Base-by-base conservation (phyloP, 1,139 yeast genomes). In the Candida tropicalis region DNA sequence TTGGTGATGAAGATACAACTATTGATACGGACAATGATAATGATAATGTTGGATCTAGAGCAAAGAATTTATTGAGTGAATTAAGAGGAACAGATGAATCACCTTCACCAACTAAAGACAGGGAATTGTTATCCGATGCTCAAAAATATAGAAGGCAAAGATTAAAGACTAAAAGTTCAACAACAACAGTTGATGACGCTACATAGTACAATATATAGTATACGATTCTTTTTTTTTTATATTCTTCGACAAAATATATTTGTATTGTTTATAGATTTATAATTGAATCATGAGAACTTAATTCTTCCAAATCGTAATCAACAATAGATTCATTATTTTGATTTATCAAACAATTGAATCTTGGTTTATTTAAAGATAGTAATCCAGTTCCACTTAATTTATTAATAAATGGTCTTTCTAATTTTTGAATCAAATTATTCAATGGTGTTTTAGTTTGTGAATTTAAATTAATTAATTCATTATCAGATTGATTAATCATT, bases 21-120 rank as follows among this genome's bases (percentile, higher is more conserved):
- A 11, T 16, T 9, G 48, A 43, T 7, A 8, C 43, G 1, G 53
- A 47, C 9, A 18, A 20, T 9, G 53, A 41, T 63, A 68, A 4
- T 16, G 24, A 23, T 5, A 82, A 79, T 52, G 72, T 81, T 20
- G 83, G 82, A 3, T 71, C 73, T 4, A 68, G 89, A 44, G 89
- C 89, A 0, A 67, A 86, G 52, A 75, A 70, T 49, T 68, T 83
- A 47, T 68, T 83, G 24, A 77, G 75, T 50, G 86, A 81, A 51
- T 66, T 83, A 28, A 65, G 87, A 49, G 75, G 78, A 9, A 64
- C 60, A 3, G 57, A 57, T 25, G 68, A 62, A 18, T 26, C 29
- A 5, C 17, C 22, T 13, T 29, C 34, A 8, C 34, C 34, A 29
- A 29, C 13, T 18, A 29, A 29, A 29, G 16, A 52, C 1, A 43